Percentiles rank a stretch among this genome's conserved stretches.
phyloP scores from a whole-genome alignment of 257 asterid genomes.

The Solanum habrochaites region DNA sequence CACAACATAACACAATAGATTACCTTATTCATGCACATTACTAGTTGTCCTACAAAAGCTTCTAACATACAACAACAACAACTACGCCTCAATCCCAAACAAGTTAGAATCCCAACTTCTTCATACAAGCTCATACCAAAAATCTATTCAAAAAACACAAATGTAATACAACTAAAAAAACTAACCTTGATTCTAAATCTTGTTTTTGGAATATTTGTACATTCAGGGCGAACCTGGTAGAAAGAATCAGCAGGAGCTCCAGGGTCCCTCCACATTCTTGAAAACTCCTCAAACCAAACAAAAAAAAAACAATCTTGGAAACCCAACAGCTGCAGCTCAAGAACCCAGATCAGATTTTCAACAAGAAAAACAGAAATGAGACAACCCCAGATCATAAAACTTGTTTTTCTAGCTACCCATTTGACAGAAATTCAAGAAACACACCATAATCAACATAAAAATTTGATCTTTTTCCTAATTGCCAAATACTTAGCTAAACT shows the following conservation, averaged over 20 bases:
- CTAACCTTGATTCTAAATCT: slow-evolving; percentile 90
- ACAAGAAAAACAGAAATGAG: slow-evolving; percentile 1
- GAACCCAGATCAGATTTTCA: slow-evolving; percentile 25
- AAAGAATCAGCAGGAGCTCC: slow-evolving; percentile 85
- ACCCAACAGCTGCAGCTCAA: slow-evolving; percentile 3
- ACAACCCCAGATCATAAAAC: slow-evolving; percentile 18
- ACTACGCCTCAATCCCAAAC: not conserved
- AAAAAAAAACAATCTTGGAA: not conserved
- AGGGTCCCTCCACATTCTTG: slow-evolving; percentile 63
- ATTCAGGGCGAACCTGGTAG: slow-evolving; percentile 77
- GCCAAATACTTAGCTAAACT: not conserved
- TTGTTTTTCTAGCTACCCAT: slow-evolving; percentile 1
- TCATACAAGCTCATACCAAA: not conserved
- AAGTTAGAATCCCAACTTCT: not conserved
- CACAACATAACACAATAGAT: not conserved
- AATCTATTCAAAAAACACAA: not conserved
- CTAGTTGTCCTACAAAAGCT: not conserved
- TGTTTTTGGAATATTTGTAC: slow-evolving; percentile 70
- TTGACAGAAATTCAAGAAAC: slow-evolving; percentile 11
- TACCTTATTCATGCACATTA: not conserved
- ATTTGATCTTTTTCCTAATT: not conserved
- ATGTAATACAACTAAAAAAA: not conserved
- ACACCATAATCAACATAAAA: not conserved
- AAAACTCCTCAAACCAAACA: not conserved
- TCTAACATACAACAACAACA: not conserved